These are phyloP conservation scores for Millerozyma miso DNA, from an alignment of 805 yeast species.

Conservation along the genomic window DNA sequence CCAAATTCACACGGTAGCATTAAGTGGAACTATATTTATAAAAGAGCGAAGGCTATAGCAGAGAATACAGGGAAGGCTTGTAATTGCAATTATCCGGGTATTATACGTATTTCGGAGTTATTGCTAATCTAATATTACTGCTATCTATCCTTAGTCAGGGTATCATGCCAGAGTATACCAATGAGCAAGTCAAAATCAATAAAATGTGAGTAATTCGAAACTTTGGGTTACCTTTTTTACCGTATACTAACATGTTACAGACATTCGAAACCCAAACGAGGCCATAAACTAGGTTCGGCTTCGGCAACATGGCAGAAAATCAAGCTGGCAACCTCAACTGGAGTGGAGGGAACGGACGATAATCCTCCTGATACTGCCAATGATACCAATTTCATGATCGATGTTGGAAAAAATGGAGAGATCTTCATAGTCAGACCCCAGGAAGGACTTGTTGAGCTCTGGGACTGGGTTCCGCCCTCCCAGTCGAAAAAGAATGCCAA, in stretches of 20 bases:
- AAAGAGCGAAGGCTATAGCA: too few species aligned
- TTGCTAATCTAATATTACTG: neutral
- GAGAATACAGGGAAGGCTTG: too few species aligned
- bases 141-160: constrained; percentile 1
- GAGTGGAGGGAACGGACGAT: constrained; percentile 2
- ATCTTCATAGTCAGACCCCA: constrained; percentile 21
- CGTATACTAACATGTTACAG: constrained; percentile 1
- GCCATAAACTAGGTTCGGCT: constrained; percentile 36
- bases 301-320: constrained; percentile 41
- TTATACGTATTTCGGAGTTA: constrained; percentile 4
- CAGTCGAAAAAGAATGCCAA: constrained; percentile 5
- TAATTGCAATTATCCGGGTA: too few species aligned
- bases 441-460: constrained; percentile 21
- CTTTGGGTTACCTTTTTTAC: neutral
- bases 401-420: constrained; percentile 31
- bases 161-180: constrained; percentile 7
- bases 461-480: constrained; percentile 28
- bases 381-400: constrained; percentile 8
- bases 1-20: neutral
- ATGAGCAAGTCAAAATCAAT: constrained; percentile 18
- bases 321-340: constrained; percentile 26
- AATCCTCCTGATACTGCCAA: neutral
- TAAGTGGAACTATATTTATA: too few species aligned
- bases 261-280: constrained; percentile 29
- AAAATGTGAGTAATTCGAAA: constrained; percentile 15